phyloP scores from a whole-genome alignment of 345 rosid genomes.

The Camelina sativa region DNA sequence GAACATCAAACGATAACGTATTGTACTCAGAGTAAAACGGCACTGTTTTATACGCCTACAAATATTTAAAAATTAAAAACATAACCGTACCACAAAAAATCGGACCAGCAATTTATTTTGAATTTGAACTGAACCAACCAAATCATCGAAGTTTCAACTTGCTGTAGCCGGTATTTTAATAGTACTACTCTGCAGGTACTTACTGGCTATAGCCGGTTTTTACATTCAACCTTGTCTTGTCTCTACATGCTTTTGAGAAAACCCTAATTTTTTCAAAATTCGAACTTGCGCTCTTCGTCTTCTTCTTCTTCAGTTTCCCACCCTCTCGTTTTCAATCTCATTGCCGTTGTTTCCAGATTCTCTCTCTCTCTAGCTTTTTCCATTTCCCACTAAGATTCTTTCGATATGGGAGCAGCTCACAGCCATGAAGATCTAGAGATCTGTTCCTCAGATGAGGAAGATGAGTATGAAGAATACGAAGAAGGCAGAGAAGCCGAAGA shows the following conservation, averaged over 20 bases:
- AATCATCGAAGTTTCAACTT: not conserved
- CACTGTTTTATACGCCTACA: too few relatives aligned
- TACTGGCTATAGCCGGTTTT: slow-evolving; percentile 37
- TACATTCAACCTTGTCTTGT: too few relatives aligned
- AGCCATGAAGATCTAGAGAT: slow-evolving; percentile 72
- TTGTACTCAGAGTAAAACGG: too few relatives aligned
- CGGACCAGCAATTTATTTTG: not conserved
- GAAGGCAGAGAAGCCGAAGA: slow-evolving; percentile 50
- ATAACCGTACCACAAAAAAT: not conserved
- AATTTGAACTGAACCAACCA: slow-evolving; percentile 12
- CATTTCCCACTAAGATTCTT: not conserved
- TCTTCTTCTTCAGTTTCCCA: slow-evolving; percentile 30
- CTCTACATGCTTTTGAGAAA: not conserved
- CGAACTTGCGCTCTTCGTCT: slow-evolving; percentile 45
- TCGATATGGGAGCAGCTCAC: slow-evolving; percentile 67
- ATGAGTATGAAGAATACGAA: slow-evolving; percentile 49
- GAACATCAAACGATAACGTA: not conserved
- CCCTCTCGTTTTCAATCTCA: slow-evolving; percentile 36
- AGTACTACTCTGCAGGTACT: not conserved
- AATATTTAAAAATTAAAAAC: not conserved
- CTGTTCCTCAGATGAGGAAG: slow-evolving; percentile 63
- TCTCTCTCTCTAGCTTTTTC: not conserved
- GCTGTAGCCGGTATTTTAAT: slow-evolving; percentile 30
- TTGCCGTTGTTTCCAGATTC: slow-evolving; percentile 1
- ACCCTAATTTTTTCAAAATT: slow-evolving; percentile 65